A percentile compares a stretch with the other conserved stretches of the same genome.
Conservation (phyloP, 352 stramenopile species). For the Globisporangium camurandrum region DNA sequence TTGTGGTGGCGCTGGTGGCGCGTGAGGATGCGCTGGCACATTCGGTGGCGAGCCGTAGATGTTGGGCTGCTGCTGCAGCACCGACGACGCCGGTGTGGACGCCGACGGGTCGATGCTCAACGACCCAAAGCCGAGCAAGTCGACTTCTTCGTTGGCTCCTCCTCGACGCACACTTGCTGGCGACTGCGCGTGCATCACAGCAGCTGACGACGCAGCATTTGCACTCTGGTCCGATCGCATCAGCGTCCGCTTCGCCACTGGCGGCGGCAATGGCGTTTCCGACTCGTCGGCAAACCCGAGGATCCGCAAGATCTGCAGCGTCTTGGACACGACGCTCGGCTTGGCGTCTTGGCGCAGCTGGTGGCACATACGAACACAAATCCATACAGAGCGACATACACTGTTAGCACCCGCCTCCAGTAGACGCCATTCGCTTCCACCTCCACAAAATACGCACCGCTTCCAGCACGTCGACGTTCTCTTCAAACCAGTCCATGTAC, state of each 20-base stretch:
- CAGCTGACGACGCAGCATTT: slow-evolving; percentile 6
- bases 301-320: slow-evolving; percentile 54
- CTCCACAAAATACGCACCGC: slow-evolving; percentile 18
- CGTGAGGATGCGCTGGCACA: slow-evolving; percentile 14
- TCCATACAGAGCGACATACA: background rate
- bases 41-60: slow-evolving; percentile 19
- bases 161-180: too few relatives aligned
- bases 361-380: background rate
- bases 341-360: slow-evolving; percentile 65
- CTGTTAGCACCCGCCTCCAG: too few relatives aligned
- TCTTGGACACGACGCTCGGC: slow-evolving; percentile 69
- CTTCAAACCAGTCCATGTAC: slow-evolving; percentile 79
- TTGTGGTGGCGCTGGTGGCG: slow-evolving; percentile 15
- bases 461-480: slow-evolving; percentile 78
- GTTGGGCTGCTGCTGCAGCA: slow-evolving; percentile 11
- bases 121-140: slow-evolving; percentile 68
- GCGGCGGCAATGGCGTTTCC: slow-evolving; percentile 18
- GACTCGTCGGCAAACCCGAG: slow-evolving; percentile 58
- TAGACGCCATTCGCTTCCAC: background rate
- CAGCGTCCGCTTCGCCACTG: slow-evolving; percentile 10
- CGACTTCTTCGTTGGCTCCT: slow-evolving; percentile 44
- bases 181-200: slow-evolving; percentile 8
- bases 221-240: slow-evolving; percentile 7
- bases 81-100: background rate
- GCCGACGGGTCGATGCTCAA: slow-evolving; percentile 32